phyloP scores from a whole-genome alignment of 352 stramenopile species.

The Phytophthora lateralis region DNA sequence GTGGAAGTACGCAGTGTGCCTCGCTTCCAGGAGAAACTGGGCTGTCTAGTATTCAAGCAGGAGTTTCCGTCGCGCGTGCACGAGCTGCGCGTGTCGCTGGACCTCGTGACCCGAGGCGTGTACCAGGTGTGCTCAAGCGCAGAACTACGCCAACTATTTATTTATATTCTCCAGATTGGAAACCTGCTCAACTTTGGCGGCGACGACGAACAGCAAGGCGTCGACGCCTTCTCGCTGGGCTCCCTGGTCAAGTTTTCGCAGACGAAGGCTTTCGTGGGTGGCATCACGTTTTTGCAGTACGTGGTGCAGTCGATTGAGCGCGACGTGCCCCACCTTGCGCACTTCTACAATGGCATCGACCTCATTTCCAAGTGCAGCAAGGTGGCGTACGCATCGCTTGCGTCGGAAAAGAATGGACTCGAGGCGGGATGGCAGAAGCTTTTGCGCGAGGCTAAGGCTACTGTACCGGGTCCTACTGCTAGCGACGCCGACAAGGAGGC shows the following conservation, averaged over 20 bases:
- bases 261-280: conserved; percentile 85
- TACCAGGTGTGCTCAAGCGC: conserved; percentile 81
- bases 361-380: conserved; percentile 78
- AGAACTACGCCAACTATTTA: conserved; percentile 80
- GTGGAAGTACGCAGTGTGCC: conserved; percentile 73
- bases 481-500: conserved; percentile 35
- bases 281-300: conserved; percentile 85
- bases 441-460: conserved; percentile 49
- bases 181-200: conserved; percentile 80
- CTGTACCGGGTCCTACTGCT: conserved; percentile 21
- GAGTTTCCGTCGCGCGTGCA: conserved; percentile 78
- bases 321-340: conserved; percentile 71
- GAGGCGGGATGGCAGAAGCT: conserved; percentile 67
- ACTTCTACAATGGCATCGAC: conserved; percentile 82
- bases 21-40: conserved; percentile 73
- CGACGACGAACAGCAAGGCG: conserved; percentile 44
- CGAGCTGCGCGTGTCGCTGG: conserved; percentile 78
- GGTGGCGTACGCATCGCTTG: conserved; percentile 65
- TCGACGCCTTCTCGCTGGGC: conserved; percentile 73
- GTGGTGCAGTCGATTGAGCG: conserved; percentile 87
- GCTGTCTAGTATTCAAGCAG: conserved; percentile 84
- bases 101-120: conserved; percentile 76
- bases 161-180: conserved; percentile 86
- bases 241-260: conserved; percentile 88
- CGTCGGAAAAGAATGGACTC: conserved; percentile 73